Base-by-base conservation (phyloP, 768 basidiomycete genomes). In the Lentinula boryana region DNA sequence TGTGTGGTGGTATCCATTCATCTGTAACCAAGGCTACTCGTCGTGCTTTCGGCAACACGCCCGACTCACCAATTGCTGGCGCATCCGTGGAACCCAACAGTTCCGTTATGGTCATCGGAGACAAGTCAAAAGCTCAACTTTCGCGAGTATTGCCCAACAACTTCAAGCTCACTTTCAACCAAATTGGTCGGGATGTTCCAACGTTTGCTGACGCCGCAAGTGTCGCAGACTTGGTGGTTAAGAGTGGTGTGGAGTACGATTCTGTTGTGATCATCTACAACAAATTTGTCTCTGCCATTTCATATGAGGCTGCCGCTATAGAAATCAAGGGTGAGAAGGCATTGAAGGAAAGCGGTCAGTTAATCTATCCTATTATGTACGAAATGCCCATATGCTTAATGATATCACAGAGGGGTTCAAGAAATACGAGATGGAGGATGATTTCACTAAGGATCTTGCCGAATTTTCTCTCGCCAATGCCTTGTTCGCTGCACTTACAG, bases 1-100 rank as follows among this genome's bases (percentile, higher is more conserved):
- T 99, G 61, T 99, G 96, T 71, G 96, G 97, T 78, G 96, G 97
- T 83, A 96, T 99, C 69, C 96, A 98, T 81, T 98, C 96, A 44
- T 94, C 93, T 58, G 92, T 98, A 71, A 83, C 89, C 67, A 97
- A 98, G 77, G 85, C 86, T 60, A 91, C 93, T 55, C 91, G 92
- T 66, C 84, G 83, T 60, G 88, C 84, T 33, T 69, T 95, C 60
- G 75, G 72, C 33, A 81, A 84, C 68, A 76, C 78, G 48, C 72
- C 75, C 35, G 81, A 80, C 56, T 79, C 81, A 0, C 81, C 78
- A 18, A 72, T 82, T n/a, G 35, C 79, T 40, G 68, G 67, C 13
- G 76, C 51, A 73, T 75, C 64, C 71, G 78, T 87, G 53, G 84
- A 85, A 61, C 56, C 76, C 9, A 81, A 83, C 63, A 89, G 88